Conservation (phyloP, 2,329 filamentous ascomycete genomes). For the Colletotrichum liaoningense region DNA sequence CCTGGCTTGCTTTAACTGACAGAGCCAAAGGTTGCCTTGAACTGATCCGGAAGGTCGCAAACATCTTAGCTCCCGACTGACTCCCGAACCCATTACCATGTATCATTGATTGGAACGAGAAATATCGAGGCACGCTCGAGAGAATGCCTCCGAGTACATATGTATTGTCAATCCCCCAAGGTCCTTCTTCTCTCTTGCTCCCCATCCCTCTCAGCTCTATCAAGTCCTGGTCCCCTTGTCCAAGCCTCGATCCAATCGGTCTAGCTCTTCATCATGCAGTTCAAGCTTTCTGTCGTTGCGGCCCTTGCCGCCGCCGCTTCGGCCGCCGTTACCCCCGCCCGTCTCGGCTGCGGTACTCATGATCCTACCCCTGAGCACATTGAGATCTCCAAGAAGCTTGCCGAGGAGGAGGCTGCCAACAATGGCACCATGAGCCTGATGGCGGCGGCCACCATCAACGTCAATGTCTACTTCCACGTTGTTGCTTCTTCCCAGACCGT, state of each 20-base stretch:
- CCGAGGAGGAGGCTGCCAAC: constrained; percentile 31
- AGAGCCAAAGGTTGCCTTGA: not conserved
- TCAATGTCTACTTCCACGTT: constrained; percentile 54
- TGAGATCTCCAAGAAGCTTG: constrained; percentile 36
- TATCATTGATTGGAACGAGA: not conserved
- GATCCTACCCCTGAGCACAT: constrained; percentile 23
- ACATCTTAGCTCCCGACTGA: not conserved
- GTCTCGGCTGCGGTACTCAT: constrained; percentile 14
- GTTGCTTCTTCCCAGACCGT: constrained; percentile 45
- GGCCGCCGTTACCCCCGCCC: constrained; percentile 6
- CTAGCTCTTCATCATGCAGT: constrained; percentile 3
- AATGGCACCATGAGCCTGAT: constrained; percentile 34
- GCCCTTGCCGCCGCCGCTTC: constrained; percentile 18
- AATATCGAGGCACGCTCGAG: not conserved
- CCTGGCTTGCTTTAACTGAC: not conserved
- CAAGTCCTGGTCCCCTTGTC: not conserved
- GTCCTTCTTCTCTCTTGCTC: constrained; percentile 1
- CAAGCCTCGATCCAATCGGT: not conserved
- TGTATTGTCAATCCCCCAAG: not conserved
- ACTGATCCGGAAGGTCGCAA: constrained; percentile 23
- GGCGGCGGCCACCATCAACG: constrained; percentile 42
- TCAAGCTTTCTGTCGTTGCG: constrained; percentile 15
- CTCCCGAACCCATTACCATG: not conserved
- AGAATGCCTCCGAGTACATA: constrained; percentile 1
- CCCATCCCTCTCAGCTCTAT: constrained; percentile 11